Evolutionary conservation across 345 rosid species (phyloP).

Genomic region (Laguncularia racemosa): DNA sequence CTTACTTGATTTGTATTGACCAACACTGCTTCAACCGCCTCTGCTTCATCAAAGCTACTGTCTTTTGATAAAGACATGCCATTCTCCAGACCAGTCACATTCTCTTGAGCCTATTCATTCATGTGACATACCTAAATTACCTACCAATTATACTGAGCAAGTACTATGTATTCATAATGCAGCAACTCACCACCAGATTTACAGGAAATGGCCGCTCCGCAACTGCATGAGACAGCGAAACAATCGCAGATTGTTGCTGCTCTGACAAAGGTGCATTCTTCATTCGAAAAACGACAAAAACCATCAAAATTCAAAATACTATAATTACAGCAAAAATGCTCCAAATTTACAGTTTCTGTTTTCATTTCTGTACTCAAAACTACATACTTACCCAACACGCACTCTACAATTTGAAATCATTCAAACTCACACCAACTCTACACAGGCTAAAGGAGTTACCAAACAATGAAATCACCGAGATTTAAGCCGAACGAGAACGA

Average conservation of each 20-base stretch:
- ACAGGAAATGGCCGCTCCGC: constrained; percentile 79
- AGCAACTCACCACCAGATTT: constrained; percentile 41
- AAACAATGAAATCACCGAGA: too few relatives aligned
- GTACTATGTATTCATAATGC: not conserved
- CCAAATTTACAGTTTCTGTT: too few relatives aligned
- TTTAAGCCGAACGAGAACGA: too few relatives aligned
- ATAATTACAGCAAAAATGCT: too few relatives aligned
- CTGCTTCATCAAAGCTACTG: constrained; percentile 40
- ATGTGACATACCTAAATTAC: constrained; percentile 1
- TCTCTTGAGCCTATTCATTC: constrained; percentile 51
- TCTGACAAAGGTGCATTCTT: constrained; percentile 82
- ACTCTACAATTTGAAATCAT: too few relatives aligned
- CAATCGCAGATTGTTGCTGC: constrained; percentile 72
- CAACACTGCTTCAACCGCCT: constrained; percentile 67
- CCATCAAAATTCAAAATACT: not conserved
- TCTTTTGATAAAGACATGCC: constrained; percentile 49
- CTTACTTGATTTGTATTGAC: constrained; percentile 78
- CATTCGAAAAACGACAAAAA: constrained; percentile 3
- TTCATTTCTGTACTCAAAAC: too few relatives aligned
- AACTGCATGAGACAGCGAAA: constrained; percentile 54
- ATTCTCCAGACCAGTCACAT: constrained; percentile 45
- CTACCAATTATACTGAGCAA: not conserved
- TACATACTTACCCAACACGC: too few relatives aligned
- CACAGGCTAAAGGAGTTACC: too few relatives aligned
- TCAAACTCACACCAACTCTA: too few relatives aligned